Conservation (phyloP, 2,329 filamentous ascomycete genomes). For the Pseudogymnoascus sp. region DNA sequence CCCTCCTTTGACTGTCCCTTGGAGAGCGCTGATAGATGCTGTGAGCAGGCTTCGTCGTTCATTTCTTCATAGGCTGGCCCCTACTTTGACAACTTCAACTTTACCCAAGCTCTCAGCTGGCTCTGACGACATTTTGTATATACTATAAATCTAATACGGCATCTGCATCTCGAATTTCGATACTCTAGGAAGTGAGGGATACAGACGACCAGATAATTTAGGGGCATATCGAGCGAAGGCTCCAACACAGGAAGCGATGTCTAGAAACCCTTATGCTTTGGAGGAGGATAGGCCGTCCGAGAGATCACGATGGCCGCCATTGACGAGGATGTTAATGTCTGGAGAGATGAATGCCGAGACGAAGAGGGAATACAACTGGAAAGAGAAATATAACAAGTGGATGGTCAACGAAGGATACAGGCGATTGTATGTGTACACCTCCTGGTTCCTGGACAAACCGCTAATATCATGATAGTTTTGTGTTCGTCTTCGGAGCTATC, state of each 20-base stretch:
- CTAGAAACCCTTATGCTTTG: background rate
- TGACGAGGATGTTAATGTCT: slow-evolving; percentile 75
- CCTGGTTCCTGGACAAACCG: background rate
- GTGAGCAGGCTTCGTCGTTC: background rate
- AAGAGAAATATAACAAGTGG: slow-evolving; percentile 74
- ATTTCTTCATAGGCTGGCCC: slow-evolving; percentile 6
- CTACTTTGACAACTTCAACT: background rate
- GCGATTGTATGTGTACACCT: slow-evolving; percentile 53
- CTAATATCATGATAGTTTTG: slow-evolving; percentile 49
- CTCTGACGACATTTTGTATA: slow-evolving; percentile 3
- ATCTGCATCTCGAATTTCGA: background rate
- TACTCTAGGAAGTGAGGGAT: background rate
- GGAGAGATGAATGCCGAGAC: slow-evolving; percentile 72
- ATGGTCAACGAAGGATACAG: slow-evolving; percentile 85
- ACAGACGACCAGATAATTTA: background rate
- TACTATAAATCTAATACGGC: slow-evolving; percentile 5
- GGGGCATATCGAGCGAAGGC: slow-evolving; percentile 16
- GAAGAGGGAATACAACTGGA: slow-evolving; percentile 57
- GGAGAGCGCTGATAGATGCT: background rate
- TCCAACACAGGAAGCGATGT: slow-evolving; percentile 8
- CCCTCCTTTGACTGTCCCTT: background rate
- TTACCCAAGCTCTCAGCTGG: slow-evolving; percentile 4
- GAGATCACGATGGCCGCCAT: slow-evolving; percentile 71
- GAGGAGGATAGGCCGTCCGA: slow-evolving; percentile 47
- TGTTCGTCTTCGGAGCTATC: slow-evolving; percentile 64